Conservation (phyloP, 345 rosid genomes). For the Eucalyptus globulus region DNA sequence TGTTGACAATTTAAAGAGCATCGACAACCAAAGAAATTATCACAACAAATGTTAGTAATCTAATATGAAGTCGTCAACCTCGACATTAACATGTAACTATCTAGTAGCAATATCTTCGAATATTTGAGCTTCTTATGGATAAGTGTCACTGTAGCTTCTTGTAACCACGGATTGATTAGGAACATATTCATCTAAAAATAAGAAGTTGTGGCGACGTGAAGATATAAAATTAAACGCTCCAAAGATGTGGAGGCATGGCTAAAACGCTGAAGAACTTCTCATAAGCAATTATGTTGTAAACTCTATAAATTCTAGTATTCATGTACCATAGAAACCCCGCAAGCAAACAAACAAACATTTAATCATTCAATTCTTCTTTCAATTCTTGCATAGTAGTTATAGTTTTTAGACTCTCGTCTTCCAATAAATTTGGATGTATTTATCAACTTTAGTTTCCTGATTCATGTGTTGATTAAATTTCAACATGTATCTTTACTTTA, state of each 20-base stretch:
- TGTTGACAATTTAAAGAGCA: too few species aligned
- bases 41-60: accelerated
- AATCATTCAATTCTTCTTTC: not conserved
- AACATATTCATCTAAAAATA: not conserved
- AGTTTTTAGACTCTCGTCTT: not conserved
- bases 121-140: not conserved
- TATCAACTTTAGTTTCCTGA: not conserved
- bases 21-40: too few species aligned
- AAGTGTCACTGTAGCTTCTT: not conserved
- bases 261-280: not conserved
- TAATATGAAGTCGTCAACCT: not conserved
- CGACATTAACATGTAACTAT: not conserved
- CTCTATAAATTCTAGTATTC: not conserved
- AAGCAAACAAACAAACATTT: not conserved
- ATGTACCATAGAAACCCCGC: not conserved
- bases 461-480: not conserved
- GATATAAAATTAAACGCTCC: too few species aligned
- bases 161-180: not conserved
- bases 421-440: not conserved
- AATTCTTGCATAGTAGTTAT: not conserved
- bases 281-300: not conserved
- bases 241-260: too few species aligned
- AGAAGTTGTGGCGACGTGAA: accelerated
- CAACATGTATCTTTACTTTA: too few species aligned
- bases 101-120: too few species aligned